These are phyloP conservation scores for Uronychia binucleata DNA, from an alignment of 73 alveolate genomes.

Conservation along the genomic window DNA sequence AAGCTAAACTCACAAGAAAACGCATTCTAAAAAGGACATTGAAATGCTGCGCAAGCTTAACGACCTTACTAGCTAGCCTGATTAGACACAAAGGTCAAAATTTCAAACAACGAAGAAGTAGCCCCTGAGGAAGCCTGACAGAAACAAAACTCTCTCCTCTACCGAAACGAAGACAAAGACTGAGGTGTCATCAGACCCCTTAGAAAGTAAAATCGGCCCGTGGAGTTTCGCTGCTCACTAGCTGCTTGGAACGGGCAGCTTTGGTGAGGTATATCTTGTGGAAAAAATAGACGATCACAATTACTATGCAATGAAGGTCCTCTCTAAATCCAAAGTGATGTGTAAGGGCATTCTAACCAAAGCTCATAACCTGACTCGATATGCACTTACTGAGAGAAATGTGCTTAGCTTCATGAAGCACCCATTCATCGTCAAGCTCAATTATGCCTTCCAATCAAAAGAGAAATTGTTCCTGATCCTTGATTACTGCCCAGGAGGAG, in stretches of 20 bases:
- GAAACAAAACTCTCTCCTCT: not conserved
- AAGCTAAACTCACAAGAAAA: not conserved
- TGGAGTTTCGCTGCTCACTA: slow-evolving; percentile 5
- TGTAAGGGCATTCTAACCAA: too few relatives aligned
- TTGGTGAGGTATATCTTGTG: slow-evolving; percentile 20
- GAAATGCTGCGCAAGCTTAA: not conserved
- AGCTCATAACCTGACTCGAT: slow-evolving; percentile 74
- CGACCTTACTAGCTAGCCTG: not conserved
- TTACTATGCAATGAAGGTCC: slow-evolving; percentile 73
- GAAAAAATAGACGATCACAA: not conserved
- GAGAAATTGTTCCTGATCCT: slow-evolving; percentile 84
- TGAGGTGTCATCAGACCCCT: not conserved
- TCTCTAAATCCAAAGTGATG: slow-evolving; percentile 64
- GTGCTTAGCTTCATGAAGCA: slow-evolving; percentile 85
- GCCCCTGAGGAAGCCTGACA: not conserved
- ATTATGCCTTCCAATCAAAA: slow-evolving; percentile 93
- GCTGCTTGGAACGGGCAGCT: slow-evolving; percentile 30
- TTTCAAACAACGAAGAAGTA: not conserved
- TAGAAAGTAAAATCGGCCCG: not conserved
- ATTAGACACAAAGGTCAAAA: not conserved
- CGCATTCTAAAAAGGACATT: not conserved
- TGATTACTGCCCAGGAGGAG: slow-evolving; percentile 97
- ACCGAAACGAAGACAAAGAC: not conserved
- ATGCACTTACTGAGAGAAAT: slow-evolving; percentile 95
- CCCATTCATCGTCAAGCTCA: slow-evolving; percentile 87